Conservation (phyloP, 345 rosid species). For the Eucalyptus shirleyi region DNA sequence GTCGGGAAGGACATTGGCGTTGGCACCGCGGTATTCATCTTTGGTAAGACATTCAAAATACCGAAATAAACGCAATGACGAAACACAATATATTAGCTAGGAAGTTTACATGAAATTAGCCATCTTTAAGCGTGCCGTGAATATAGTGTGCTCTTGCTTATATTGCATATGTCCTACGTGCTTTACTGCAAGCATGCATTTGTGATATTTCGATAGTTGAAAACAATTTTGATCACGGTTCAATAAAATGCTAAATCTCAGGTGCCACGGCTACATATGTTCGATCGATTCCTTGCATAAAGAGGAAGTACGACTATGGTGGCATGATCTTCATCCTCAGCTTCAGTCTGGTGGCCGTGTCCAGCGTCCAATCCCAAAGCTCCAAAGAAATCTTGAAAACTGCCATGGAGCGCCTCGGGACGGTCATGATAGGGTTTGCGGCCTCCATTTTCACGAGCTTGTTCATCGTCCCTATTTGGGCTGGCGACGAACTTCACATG, state of each 20-base stretch:
- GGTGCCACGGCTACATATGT: conserved; percentile 61
- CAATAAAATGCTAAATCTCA: neutral
- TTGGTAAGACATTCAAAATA: conserved; percentile 21
- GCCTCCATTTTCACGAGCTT: conserved; percentile 46
- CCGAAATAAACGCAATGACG: neutral
- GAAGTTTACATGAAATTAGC: neutral
- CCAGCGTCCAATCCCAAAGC: neutral
- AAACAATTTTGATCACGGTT: neutral
- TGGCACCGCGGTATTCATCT: conserved; percentile 24
- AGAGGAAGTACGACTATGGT: conserved; percentile 57
- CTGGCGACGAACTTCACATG: conserved; percentile 80
- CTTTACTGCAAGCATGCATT: neutral
- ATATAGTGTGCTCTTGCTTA: neutral
- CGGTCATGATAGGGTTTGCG: conserved; percentile 54
- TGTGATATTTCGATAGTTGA: neutral
- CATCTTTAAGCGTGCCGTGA: neutral
- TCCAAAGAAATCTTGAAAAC: neutral
- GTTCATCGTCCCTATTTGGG: conserved; percentile 69
- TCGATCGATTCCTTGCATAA: conserved; percentile 45
- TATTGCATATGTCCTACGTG: neutral
- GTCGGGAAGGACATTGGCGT: conserved; percentile 24
- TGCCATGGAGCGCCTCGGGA: conserved; percentile 27
- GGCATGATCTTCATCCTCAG: conserved; percentile 73
- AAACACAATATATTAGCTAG: neutral
- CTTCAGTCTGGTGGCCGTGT: conserved; percentile 62